These are phyloP conservation scores for Haplosporangium sp. DNA, from an alignment of 371 early-diverging fungal species.

Conservation along the genomic window DNA sequence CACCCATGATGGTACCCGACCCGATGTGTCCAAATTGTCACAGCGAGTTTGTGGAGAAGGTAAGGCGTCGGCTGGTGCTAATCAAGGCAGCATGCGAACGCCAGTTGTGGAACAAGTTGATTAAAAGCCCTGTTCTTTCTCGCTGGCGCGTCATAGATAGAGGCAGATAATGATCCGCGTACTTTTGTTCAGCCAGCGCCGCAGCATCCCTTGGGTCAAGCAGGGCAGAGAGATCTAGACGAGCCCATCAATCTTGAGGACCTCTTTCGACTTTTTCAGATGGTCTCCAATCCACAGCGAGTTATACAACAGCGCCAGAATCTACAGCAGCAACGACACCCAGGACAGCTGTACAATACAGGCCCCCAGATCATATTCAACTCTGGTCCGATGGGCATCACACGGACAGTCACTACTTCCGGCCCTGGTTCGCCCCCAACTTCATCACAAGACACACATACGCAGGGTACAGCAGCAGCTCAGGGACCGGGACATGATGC, in stretches of 20 bases:
- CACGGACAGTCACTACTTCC: constrained; percentile 1
- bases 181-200: constrained; percentile 38
- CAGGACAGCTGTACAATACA: constrained; percentile 5
- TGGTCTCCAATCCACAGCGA: constrained; percentile 15
- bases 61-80: constrained; percentile 14
- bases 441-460: not conserved
- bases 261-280: constrained; percentile 35
- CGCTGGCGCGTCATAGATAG: constrained; percentile 43
- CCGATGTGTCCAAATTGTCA: constrained; percentile 74
- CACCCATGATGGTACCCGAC: constrained; percentile 59
- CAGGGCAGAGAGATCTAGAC: not conserved
- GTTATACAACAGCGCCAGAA: constrained; percentile 7
- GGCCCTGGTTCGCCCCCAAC: constrained; percentile 1
- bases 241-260: constrained; percentile 27
- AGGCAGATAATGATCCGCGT: constrained; percentile 60
- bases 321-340: constrained; percentile 16
- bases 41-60: constrained; percentile 75
- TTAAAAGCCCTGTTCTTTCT: not conserved
- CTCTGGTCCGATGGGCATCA: constrained; percentile 16
- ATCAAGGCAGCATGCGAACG: not conserved
- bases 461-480: not conserved
- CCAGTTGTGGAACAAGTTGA: no score
- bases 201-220: not conserved
- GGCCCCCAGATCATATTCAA: constrained; percentile 16
- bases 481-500: not conserved